Evolutionary conservation across 2,329 filamentous ascomycete species (phyloP).

Genomic region (Diaporthe ilicicola): DNA sequence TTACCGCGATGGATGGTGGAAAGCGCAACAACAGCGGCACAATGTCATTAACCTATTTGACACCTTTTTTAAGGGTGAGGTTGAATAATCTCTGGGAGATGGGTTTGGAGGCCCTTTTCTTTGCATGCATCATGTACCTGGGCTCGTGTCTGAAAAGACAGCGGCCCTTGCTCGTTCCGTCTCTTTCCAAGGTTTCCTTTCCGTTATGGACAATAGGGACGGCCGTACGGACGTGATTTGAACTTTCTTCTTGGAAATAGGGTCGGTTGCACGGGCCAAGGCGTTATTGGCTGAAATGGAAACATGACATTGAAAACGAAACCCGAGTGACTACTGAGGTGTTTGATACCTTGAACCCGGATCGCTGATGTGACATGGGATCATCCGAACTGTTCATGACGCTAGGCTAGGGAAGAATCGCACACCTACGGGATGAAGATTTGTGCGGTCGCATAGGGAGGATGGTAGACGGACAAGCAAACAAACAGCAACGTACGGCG

Average conservation of each 20-base stretch:
- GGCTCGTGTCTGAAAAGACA: slow-evolving; percentile 17
- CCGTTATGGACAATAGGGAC: slow-evolving; percentile 12
- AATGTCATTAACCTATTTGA: slow-evolving; percentile 34
- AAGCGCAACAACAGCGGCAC: slow-evolving; percentile 6
- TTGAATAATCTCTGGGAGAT: slow-evolving; percentile 35
- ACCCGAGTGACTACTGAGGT: background rate
- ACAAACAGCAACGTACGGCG: background rate
- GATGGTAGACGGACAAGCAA: background rate
- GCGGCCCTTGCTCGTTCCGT: background rate
- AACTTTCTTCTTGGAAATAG: slow-evolving; percentile 18
- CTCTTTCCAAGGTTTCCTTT: background rate
- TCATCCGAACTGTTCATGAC: background rate
- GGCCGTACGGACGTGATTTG: slow-evolving; percentile 15
- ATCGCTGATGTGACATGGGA: background rate
- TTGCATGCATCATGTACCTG: slow-evolving; percentile 19
- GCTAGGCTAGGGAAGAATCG: background rate
- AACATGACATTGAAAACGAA: slow-evolving; percentile 25
- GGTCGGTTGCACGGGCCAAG: slow-evolving; percentile 22
- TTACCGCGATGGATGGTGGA: slow-evolving; percentile 38
- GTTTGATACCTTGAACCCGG: background rate
- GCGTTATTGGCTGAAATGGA: slow-evolving; percentile 40
- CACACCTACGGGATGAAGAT: background rate
- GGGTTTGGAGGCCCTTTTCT: slow-evolving; percentile 25
- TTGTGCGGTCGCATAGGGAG: background rate
- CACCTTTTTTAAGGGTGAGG: slow-evolving; percentile 31